Percentiles rank a stretch among this genome's conserved stretches.
These are phyloP conservation scores for Graphium sp. DNA, from an alignment of 2,329 filamentous ascomycete species.

Conservation along the genomic window DNA sequence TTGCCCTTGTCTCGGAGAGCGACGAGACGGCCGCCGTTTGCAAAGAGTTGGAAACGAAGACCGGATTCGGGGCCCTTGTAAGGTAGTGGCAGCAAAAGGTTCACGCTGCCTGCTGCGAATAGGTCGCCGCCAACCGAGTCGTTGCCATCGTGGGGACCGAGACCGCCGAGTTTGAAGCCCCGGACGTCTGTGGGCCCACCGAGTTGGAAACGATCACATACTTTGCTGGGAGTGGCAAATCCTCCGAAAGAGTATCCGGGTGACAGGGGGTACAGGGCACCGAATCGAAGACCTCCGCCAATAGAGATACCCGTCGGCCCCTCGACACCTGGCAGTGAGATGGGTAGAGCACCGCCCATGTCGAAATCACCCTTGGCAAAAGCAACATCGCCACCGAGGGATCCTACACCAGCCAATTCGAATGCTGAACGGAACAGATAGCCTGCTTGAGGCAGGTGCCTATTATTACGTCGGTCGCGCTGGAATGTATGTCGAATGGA, in stretches of 20 bases:
- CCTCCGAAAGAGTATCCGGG: constrained; percentile 34
- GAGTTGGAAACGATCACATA: constrained; percentile 91
- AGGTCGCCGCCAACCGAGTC: constrained; percentile 86
- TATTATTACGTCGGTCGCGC: constrained; percentile 67
- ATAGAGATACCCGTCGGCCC: constrained; percentile 65
- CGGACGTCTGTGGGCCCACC: constrained; percentile 90
- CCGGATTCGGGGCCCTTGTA: constrained; percentile 68
- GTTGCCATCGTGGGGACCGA: constrained; percentile 72
- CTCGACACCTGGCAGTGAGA: constrained; percentile 52
- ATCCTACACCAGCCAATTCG: constrained; percentile 77
- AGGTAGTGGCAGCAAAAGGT: constrained; percentile 72
- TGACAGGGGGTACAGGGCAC: constrained; percentile 68
- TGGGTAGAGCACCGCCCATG: constrained; percentile 55
- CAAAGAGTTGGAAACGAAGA: constrained; percentile 74
- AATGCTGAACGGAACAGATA: constrained; percentile 63
- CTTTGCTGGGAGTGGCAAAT: constrained; percentile 49
- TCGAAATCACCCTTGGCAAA: constrained; percentile 90
- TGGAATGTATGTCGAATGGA: constrained; percentile 69
- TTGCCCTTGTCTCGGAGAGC: constrained; percentile 48
- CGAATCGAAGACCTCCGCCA: constrained; percentile 65
- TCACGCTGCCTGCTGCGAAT: constrained; percentile 78
- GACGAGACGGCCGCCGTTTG: constrained; percentile 76
- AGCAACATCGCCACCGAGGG: constrained; percentile 74
- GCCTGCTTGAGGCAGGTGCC: constrained; percentile 67
- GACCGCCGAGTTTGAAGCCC: constrained; percentile 76